Base-by-base conservation (phyloP, 345 rosid genomes). In the Salix suchowensis region DNA sequence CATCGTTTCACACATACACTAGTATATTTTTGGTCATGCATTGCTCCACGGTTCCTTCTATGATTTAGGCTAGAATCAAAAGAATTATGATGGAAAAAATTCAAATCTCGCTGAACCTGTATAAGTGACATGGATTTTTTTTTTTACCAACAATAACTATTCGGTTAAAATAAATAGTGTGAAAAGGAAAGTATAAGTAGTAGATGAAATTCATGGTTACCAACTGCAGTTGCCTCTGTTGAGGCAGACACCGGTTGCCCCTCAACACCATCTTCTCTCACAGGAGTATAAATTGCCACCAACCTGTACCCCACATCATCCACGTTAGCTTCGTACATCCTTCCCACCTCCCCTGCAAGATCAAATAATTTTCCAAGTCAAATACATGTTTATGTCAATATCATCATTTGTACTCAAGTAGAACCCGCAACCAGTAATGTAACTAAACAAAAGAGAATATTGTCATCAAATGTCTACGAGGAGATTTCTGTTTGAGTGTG, bases 161-260 rank as follows among this genome's bases (percentile, higher is more conserved):
- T 32, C 19, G 39, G 36, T 21, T 71, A 28, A 68, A 24, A 23
- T 75, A 19, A 55, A 68, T 16, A 5, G 55, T 24, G 32, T 9
- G 16, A 67, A 67, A 37, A 52, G 48, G 30, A 55, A 70, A 67
- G 12, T 65, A 79, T 23, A 39, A 73, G 37, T 7, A 24, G 67
- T 8, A 52, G 21, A 74, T 4, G n/a, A 65, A 21, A 50, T 66
- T 72, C 7, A 21, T 76, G 64, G 76, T 87, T 86, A 92, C 98
- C 98, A 82, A 95, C 93, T 83, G 93, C 92, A 81, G 91, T 85
- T 60, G 94, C 91, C 76, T 95, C 98, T 23, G 98, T 95, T 69
- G 98, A 92, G 79, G 97, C 97, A 79, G 98, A 94, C 78, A 92
- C 90, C 39, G 98, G 98, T 82, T 87, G 97, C 70, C 98, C 98